Percentiles rank a stretch among this genome's conserved stretches.
These are phyloP conservation scores for Russula compacta DNA, from an alignment of 768 basidiomycete genomes.

Conservation along the genomic window DNA sequence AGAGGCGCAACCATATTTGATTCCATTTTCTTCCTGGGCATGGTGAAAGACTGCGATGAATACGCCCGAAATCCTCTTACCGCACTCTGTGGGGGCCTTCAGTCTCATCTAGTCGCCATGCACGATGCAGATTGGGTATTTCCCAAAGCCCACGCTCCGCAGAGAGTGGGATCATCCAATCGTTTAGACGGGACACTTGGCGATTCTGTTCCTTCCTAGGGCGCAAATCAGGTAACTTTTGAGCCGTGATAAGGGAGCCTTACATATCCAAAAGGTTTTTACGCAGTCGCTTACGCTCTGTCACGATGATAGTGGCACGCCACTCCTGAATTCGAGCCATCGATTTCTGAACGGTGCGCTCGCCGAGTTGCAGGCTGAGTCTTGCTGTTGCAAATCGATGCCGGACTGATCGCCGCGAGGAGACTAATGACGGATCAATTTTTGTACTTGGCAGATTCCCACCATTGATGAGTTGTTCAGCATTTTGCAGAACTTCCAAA, in stretches of 20 bases:
- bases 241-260: slow-evolving; percentile 18
- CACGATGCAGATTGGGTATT: slow-evolving; percentile 34
- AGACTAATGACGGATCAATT: slow-evolving; percentile 47
- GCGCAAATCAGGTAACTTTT: not conserved
- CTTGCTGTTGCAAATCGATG: slow-evolving; percentile 47
- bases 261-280: slow-evolving; percentile 70
- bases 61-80: slow-evolving; percentile 31
- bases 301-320: slow-evolving; percentile 56
- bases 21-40: slow-evolving; percentile 66
- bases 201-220: slow-evolving; percentile 68
- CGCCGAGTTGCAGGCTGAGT: slow-evolving; percentile 55
- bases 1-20: slow-evolving; percentile 40
- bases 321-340: slow-evolving; percentile 59
- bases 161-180: slow-evolving; percentile 52
- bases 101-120: slow-evolving; percentile 85
- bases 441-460: slow-evolving; percentile 33
- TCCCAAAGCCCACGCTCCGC: slow-evolving; percentile 84
- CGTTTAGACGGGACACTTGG: slow-evolving; percentile 49
- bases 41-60: not conserved
- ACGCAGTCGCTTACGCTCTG: slow-evolving; percentile 63
- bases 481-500: slow-evolving; percentile 46
- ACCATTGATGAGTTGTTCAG: slow-evolving; percentile 45
- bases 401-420: slow-evolving; percentile 42
- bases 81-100: slow-evolving; percentile 84
- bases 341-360: slow-evolving; percentile 53